Evolutionary conservation across 352 stramenopile genomes (phyloP), one percentile per base, ranked within the genome.

Genomic region (Globisporangium uncinulatum): DNA sequence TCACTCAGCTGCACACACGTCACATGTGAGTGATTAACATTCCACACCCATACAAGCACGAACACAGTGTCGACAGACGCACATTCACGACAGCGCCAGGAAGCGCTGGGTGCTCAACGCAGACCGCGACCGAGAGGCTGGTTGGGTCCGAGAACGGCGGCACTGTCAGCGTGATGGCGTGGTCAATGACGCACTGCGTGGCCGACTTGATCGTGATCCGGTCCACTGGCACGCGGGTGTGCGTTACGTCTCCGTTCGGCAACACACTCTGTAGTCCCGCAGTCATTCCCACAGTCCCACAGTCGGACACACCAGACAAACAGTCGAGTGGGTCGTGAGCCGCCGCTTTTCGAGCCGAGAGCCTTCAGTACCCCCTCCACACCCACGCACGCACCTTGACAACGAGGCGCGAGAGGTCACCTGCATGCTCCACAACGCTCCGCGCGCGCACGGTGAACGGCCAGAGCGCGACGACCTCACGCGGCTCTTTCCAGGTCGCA

Each of bases 81-180:
- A 66, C 66, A 1, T 59, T 29, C 17, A 47, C 45, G 9, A 55
- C 15, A 9, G 61, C 60, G 14, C 65, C 71, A 5, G 71, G 67
- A 14, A 76, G 54, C 0, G 45, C 60, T 31, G 54, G 54, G 29
- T 79, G 63, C 19, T 73, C 60, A 2, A 87, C 17, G 31, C 76
- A 81, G 14, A 83, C 57, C 17, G 70, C 42, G 10, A 84, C 36
- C 2, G 44, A 53, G 29, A 82, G 80, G 29, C 57, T 63, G 4
- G 69, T 84, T 32, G 77, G 77, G 21, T 87, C 77, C 2, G 77
- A 87, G 62, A 86, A 86, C 7, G 77, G 74, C 24, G 66, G 61
- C 20, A 85, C 54, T 0, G 54, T 73, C 11, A 85, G 51, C 19
- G 50, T 69, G 29, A 85, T 76, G 6, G 44, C 65, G 56, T 73